Evolutionary conservation across 352 stramenopile genomes (phyloP), one percentile per base, ranked within the genome.

Genomic region (Globisporangium orthogonon): DNA sequence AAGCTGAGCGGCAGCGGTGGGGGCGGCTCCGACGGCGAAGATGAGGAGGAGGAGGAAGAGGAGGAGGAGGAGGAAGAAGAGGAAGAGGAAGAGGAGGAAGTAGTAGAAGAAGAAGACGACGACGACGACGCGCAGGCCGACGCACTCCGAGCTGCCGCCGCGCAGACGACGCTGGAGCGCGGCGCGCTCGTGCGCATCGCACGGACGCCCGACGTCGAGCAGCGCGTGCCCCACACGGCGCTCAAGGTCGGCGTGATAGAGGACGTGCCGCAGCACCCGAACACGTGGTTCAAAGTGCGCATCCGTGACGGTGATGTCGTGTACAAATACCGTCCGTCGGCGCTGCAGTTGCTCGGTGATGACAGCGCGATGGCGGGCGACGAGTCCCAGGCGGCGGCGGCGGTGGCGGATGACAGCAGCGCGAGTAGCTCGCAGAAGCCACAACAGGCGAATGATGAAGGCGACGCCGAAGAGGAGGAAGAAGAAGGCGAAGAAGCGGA

Each of bases 271-370:
- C 76, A 81, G 55, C 85, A 94, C 60, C 85, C 85, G 9, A 94
- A 92, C 50, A 94, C 85, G 59, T 94, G 85, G 85, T 91, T 89
- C 58, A 87, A 83, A 58, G 85, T 94, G 59, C 75, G 85, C 6
- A 91, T 94, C 37, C 73, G 75, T 17, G 80, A 92, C 46, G 80
- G 80, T 37, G 82, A 94, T 29, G 83, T 94, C n/a, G 78, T 91
- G 57, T 92, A 92, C 70, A 94, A 91, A 64, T 94, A 93, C 65
- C 74, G 85, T 7, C 76, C 83, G 51, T 94, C 85, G 9, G 85
- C 82, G 18, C 54, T 94, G 29, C 69, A 87, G 54, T 62, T 87
- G 29, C 56, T 91, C 17, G 51, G 60, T n/a, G 37, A 50, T 17
- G 51, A 64, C 41, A 51, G 35, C 37, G 23, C 66, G 6, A 57